Base-by-base conservation (phyloP, 352 stramenopile species). In the Pythium rhizo-oryzae region DNA sequence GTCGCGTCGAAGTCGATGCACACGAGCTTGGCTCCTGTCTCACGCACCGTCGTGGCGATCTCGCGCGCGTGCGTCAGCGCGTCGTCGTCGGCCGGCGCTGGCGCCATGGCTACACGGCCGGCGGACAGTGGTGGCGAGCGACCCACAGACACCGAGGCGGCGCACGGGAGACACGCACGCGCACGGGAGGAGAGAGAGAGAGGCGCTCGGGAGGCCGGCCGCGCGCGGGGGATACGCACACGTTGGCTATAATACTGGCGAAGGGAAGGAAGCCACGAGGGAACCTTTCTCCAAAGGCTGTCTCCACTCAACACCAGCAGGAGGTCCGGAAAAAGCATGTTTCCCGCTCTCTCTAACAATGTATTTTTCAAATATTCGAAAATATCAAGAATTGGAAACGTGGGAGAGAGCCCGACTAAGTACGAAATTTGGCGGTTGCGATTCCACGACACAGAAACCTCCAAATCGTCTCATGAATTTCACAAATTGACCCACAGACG, bases 1-100 rank as follows among this genome's bases (percentile, higher is more conserved):
- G 87, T 95, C 51, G 85, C 79, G 60, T 95, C 87, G 62, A 95
- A 93, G 72, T 95, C 87, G 67, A 95, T 90, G 58, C 85, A 93
- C 33, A 95, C 82, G 54, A 95, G 80, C 41, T 82, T 89, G 18
- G 74, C 74, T 28, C 82, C 79, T 1, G 66, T 71, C 12, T 72
- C 73, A 11, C 70, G 59, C 37, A 94, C 73, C 8, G 69, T 70
- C 1, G 37, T 51, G 4, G 77, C 76, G 46, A 84, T 85, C 64
- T 91, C 79, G 25, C 24, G 44, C 5, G 70, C 65, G 33, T 74
- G 60, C 37, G 55, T 55, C 21, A 58, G 39, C 11, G 37, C 51
- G 28, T 66, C 63, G 21, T 49, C 25, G 18, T 60, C 41, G 11
- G n/a, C 47, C 16, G 63, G 2, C 41, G 39, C 52, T 44, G 53